A percentile compares a stretch with the other conserved stretches of the same genome.
These are phyloP conservation scores for Inga leiocalycina DNA, from an alignment of 306 rosid genomes.

Conservation along the genomic window DNA sequence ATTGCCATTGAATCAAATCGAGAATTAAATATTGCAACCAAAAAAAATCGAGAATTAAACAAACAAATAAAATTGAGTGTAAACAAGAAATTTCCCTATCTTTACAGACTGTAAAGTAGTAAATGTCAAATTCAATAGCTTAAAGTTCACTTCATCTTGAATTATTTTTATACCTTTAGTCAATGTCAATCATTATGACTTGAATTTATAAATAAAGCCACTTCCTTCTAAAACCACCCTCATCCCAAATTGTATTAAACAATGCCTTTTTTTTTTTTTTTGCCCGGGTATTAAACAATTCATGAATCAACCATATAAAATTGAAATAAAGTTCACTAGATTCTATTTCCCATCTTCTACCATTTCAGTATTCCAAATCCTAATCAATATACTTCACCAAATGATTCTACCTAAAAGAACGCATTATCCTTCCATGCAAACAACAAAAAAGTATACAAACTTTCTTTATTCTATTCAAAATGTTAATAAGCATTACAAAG, in stretches of 20 bases:
- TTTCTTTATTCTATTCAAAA: neutral
- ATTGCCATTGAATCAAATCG: no score
- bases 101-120: neutral
- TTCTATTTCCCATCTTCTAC: neutral
- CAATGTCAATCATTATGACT: neutral
- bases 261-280: no score
- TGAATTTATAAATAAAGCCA: neutral
- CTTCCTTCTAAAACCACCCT: neutral
- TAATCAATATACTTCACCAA: neutral
- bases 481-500: neutral
- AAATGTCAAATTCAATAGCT: neutral
- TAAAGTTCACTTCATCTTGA: neutral
- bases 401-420: neutral
- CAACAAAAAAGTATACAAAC: neutral
- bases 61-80: neutral
- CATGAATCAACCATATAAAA: neutral
- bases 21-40: no score
- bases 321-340: neutral
- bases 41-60: no score
- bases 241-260: neutral
- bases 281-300: neutral
- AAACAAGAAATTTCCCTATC: neutral
- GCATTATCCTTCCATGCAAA: neutral
- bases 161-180: conserved; percentile 13
- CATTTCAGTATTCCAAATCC: neutral